Conservation (phyloP, 176 grass and related monocot species). For the Phyllostachys edulis region DNA sequence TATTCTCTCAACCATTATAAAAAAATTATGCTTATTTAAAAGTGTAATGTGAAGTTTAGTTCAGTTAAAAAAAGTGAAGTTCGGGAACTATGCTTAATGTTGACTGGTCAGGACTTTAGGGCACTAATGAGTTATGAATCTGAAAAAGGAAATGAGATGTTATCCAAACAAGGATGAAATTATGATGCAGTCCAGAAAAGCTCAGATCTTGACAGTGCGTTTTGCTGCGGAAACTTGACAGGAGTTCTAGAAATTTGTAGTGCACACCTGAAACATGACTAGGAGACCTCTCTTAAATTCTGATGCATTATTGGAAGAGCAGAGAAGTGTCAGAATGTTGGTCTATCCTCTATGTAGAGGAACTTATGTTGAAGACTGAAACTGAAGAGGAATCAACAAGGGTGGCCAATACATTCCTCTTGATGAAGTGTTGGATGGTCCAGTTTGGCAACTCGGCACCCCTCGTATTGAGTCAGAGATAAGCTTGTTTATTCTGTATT, state of each 20-base stretch:
- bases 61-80: neutral
- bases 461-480: neutral
- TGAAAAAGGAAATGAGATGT: too few species aligned
- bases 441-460: neutral
- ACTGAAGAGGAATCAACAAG: neutral
- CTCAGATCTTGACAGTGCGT: neutral
- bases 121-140: too few species aligned
- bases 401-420: neutral
- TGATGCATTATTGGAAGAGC: neutral
- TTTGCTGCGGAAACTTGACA: neutral
- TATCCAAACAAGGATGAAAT: too few species aligned
- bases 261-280: neutral
- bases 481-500: neutral
- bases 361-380: neutral
- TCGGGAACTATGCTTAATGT: neutral
- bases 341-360: neutral
- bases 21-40: too few species aligned
- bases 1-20: too few species aligned
- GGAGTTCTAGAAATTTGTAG: neutral
- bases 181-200: too few species aligned
- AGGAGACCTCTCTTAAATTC: neutral
- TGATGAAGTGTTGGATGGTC: neutral
- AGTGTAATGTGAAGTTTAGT: neutral
- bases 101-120: neutral
- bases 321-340: too few species aligned